Percentiles rank a stretch among this genome's conserved stretches.
phyloP scores from a whole-genome alignment of 371 early-diverging fungal species.

The Batkoa obscura region DNA sequence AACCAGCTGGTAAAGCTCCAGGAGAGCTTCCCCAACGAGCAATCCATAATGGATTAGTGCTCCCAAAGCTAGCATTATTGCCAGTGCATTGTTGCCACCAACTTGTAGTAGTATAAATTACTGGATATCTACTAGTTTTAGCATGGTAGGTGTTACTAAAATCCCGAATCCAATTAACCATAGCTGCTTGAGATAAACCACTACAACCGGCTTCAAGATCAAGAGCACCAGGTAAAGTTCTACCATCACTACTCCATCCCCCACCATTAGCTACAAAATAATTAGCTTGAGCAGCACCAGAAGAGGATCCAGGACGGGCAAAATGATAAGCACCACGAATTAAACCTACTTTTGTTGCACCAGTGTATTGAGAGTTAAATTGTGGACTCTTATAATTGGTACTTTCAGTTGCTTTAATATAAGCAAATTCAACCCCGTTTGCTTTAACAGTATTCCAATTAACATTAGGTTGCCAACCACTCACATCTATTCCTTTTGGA shows the following conservation, averaged over 20 bases:
- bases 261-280: constrained; percentile 11
- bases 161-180: constrained; percentile 10
- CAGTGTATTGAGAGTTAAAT: constrained; percentile 8
- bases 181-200: constrained; percentile 10
- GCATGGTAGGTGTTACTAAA: constrained; percentile 10
- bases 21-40: too few species aligned
- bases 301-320: constrained; percentile 10
- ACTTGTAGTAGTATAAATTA: too few species aligned
- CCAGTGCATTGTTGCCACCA: too few species aligned
- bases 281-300: constrained; percentile 11
- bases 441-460: constrained; percentile 8
- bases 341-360: constrained; percentile 9
- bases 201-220: constrained; percentile 10
- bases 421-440: constrained; percentile 8
- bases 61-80: too few species aligned
- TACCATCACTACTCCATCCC: constrained; percentile 11
- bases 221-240: constrained; percentile 11
- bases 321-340: constrained; percentile 14
- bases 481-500: constrained; percentile 10
- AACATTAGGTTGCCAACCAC: constrained; percentile 7
- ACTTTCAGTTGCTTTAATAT: constrained; percentile 12
- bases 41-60: too few species aligned
- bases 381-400: constrained; percentile 8
- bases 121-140: constrained; percentile 9
- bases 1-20: too few species aligned